Evolutionary conservation across 148 eudicot genomes (phyloP).

Genomic region (Rhododendron williamsianum): DNA sequence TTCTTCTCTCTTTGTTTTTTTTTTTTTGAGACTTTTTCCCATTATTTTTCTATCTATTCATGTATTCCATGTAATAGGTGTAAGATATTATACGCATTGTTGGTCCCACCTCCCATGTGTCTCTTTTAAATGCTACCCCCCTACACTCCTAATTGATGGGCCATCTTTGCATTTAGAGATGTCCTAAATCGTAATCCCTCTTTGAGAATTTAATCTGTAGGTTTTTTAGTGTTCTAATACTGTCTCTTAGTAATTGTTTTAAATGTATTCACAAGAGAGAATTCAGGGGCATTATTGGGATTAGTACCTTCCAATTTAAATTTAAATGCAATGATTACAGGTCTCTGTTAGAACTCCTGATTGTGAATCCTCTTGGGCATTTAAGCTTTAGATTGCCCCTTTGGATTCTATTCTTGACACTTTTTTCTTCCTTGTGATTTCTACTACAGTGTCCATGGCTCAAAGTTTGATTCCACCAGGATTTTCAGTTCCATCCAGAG

Average conservation of each 20-base stretch:
- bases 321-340: not conserved
- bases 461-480: constrained; percentile 43
- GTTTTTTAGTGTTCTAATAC: not conserved
- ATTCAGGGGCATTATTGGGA: not conserved
- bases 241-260: not conserved
- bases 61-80: not conserved
- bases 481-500: constrained; percentile 35
- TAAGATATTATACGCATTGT: not conserved
- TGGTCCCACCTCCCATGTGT: not conserved
- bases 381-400: not conserved
- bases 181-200: not conserved
- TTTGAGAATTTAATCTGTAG: not conserved
- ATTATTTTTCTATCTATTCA: not conserved
- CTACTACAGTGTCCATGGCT: constrained; percentile 29
- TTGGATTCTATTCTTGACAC: not conserved
- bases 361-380: too few relatives aligned
- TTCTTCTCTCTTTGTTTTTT: not conserved
- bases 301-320: not conserved
- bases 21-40: not conserved
- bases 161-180: not conserved
- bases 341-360: not conserved
- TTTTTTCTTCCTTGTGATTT: not conserved
- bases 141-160: not conserved
- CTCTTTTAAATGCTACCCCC: not conserved
- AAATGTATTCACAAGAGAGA: not conserved